These are phyloP conservation scores for Curvularia sp. DNA, from an alignment of 2,329 filamentous ascomycete genomes.

Conservation along the genomic window DNA sequence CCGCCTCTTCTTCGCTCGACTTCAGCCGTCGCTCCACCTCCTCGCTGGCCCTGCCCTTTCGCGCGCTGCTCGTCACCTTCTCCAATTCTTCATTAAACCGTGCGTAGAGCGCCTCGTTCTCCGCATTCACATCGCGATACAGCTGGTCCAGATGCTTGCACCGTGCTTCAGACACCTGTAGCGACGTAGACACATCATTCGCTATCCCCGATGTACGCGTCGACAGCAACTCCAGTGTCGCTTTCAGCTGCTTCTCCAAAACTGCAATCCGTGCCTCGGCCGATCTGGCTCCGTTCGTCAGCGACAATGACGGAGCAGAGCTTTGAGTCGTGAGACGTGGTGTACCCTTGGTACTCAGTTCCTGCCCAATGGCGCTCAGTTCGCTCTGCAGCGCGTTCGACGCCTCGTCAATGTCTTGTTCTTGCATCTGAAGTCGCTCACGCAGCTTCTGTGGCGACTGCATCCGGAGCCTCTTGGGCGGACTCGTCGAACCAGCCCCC, in stretches of 20 bases:
- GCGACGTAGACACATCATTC: conserved; percentile 72
- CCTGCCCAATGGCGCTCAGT: conserved; percentile 78
- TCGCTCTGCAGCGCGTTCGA: conserved; percentile 76
- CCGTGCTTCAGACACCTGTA: conserved; percentile 78
- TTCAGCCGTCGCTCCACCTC: conserved; percentile 75
- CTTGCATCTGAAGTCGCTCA: conserved; percentile 84
- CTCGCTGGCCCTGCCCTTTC: conserved; percentile 77
- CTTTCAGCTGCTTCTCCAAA: conserved; percentile 72
- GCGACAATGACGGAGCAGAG: conserved; percentile 35
- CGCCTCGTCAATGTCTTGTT: conserved; percentile 73
- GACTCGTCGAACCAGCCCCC: conserved; percentile 24
- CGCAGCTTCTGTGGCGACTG: conserved; percentile 72
- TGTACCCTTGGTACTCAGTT: conserved; percentile 65
- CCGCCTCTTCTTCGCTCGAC: conserved; percentile 78
- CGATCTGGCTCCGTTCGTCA: conserved; percentile 33
- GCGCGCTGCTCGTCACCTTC: conserved; percentile 76
- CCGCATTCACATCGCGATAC: conserved; percentile 84
- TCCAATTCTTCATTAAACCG: conserved; percentile 90
- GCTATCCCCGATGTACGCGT: conserved; percentile 61
- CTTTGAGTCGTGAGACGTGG: conserved; percentile 46
- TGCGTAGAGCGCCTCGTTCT: conserved; percentile 92
- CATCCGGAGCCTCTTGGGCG: conserved; percentile 53
- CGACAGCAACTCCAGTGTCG: conserved; percentile 46
- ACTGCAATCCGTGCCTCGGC: conserved; percentile 66
- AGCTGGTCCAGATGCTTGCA: conserved; percentile 84